These are phyloP conservation scores for Anthracocystis setariae DNA, from an alignment of 1,284 basidiomycete genomes.

Conservation along the genomic window DNA sequence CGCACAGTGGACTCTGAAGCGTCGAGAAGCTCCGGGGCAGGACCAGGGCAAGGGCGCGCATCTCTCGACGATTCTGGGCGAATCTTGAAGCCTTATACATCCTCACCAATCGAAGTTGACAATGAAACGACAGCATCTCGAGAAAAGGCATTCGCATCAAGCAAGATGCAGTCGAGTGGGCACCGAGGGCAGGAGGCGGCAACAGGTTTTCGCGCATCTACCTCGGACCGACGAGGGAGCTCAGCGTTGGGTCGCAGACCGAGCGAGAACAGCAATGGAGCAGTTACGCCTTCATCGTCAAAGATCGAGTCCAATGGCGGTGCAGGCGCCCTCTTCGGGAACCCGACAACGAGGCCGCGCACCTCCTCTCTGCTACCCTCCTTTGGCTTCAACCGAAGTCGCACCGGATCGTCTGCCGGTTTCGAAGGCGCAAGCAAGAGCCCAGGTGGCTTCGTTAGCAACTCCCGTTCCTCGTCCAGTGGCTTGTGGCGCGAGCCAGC, in stretches of 20 bases:
- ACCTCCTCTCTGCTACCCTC: conserved; percentile 57
- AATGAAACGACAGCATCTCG: conserved; percentile 23
- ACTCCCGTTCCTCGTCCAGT: conserved; percentile 19
- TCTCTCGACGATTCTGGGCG: conserved; percentile 33
- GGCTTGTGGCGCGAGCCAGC: conserved; percentile 23
- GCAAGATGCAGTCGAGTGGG: background rate
- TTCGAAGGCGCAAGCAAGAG: conserved; percentile 35
- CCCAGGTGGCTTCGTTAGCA: conserved; percentile 26
- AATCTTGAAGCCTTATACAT: conserved; percentile 10
- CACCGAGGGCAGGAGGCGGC: conserved; percentile 6
- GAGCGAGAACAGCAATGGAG: conserved; percentile 28
- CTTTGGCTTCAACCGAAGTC: conserved; percentile 42
- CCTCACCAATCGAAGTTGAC: conserved; percentile 18
- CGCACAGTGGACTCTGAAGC: conserved; percentile 8
- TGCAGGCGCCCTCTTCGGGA: conserved; percentile 53
- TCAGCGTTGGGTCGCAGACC: conserved; percentile 22
- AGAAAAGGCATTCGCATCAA: conserved; percentile 7
- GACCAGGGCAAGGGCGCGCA: conserved; percentile 14
- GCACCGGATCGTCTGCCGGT: conserved; percentile 40
- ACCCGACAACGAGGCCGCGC: conserved; percentile 34
- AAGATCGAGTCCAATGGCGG: conserved; percentile 54
- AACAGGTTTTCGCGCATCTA: conserved; percentile 3
- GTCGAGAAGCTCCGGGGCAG: background rate
- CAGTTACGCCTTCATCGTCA: conserved; percentile 35
- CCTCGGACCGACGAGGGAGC: conserved; percentile 12